A percentile compares a stretch with the other conserved stretches of the same genome.
These are phyloP conservation scores for Smittium mucronatum DNA, from an alignment of 371 early-diverging fungal species.

Conservation along the genomic window DNA sequence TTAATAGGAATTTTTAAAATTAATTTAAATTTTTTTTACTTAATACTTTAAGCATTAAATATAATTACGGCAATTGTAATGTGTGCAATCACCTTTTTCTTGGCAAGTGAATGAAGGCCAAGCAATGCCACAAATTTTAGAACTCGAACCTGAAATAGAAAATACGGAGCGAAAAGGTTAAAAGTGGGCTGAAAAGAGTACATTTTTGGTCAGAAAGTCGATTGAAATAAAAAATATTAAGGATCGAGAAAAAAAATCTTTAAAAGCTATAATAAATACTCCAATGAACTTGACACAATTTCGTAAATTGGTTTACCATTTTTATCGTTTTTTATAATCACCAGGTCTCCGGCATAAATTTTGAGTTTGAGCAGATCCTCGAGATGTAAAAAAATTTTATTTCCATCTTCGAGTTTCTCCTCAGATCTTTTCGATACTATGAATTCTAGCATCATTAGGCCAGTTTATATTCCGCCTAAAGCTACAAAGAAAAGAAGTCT, in stretches of 20 bases:
- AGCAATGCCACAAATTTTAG: slow-evolving; percentile 16
- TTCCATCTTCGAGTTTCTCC: not conserved
- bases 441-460: not conserved
- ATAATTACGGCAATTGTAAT: too few species aligned
- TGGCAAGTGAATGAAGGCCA: slow-evolving; percentile 25
- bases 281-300: too few species aligned
- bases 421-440: not conserved
- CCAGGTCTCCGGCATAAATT: not conserved
- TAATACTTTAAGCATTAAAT: too few species aligned
- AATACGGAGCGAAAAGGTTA: not conserved
- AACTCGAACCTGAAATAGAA: too few species aligned
- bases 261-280: too few species aligned
- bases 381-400: not conserved
- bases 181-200: not conserved
- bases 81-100: not conserved
- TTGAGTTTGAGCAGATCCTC: not conserved
- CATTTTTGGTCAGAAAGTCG: too few species aligned
- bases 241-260: too few species aligned
- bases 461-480: too few species aligned
- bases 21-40: too few species aligned
- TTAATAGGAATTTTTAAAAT: too few species aligned
- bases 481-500: too few species aligned
- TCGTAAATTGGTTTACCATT: not conserved
- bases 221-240: too few species aligned
- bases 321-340: not conserved